These are phyloP conservation scores for Malassezia dermatis DNA, from an alignment of 1,284 basidiomycete genomes.

Conservation along the genomic window DNA sequence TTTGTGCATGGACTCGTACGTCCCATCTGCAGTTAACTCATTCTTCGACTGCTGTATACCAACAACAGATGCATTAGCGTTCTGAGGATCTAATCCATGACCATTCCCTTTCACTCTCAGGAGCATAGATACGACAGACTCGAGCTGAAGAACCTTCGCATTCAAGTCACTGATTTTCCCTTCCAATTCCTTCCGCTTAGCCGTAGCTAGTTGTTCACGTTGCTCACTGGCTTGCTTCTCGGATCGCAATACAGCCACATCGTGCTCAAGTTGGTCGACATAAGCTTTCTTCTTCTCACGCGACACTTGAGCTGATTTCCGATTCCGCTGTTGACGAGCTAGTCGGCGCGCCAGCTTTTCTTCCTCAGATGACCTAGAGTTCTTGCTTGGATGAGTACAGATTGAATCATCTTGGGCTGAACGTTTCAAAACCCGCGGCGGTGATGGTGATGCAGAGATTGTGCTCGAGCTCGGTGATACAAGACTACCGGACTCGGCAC, in stretches of 20 bases:
- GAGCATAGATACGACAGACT: slow-evolving; percentile 15
- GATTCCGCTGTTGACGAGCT: slow-evolving; percentile 43
- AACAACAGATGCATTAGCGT: slow-evolving; percentile 13
- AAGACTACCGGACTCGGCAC: slow-evolving; percentile 1
- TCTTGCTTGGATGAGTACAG: neutral
- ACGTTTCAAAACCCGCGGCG: slow-evolving; percentile 1
- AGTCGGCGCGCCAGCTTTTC: slow-evolving; percentile 38
- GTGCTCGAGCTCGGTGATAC: slow-evolving; percentile 1
- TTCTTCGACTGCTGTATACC: neutral
- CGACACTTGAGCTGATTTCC: slow-evolving; percentile 42
- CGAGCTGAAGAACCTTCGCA: slow-evolving; percentile 24
- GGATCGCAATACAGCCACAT: slow-evolving; percentile 21
- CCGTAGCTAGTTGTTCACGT: slow-evolving; percentile 18
- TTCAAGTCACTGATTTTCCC: slow-evolving; percentile 23
- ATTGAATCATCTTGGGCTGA: neutral
- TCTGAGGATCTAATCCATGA: neutral
- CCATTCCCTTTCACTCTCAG: neutral
- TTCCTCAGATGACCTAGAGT: slow-evolving; percentile 20
- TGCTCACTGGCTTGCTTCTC: slow-evolving; percentile 22
- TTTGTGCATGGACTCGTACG: neutral
- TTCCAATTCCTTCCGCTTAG: slow-evolving; percentile 20
- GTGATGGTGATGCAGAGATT: neutral
- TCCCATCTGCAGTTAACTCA: neutral
- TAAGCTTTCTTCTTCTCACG: slow-evolving; percentile 43
- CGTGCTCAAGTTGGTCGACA: slow-evolving; percentile 31